Conservation (phyloP, 1,139 yeast species). For the Nadsonia commutata region DNA sequence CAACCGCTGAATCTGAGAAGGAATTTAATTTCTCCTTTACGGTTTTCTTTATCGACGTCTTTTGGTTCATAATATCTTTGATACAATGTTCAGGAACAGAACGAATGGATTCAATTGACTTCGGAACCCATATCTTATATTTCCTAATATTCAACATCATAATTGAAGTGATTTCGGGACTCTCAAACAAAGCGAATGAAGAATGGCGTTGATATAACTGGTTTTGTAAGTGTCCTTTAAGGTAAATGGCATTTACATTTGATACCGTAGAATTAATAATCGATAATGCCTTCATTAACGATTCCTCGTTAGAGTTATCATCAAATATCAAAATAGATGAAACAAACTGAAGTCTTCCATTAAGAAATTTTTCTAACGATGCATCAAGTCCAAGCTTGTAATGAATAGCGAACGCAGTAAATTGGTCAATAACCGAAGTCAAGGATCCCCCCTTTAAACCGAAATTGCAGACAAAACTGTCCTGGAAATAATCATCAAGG, state of each 20-base stretch:
- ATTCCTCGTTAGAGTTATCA: background rate
- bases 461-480: slow-evolving; percentile 3
- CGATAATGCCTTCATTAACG: background rate
- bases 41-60: background rate
- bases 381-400: slow-evolving; percentile 7
- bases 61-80: background rate
- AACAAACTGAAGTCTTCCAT: background rate
- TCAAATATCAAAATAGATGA: background rate
- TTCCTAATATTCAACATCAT: background rate
- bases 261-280: background rate
- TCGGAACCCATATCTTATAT: background rate
- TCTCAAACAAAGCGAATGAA: background rate
- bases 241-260: slow-evolving; percentile 3
- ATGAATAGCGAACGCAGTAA: slow-evolving; percentile 13
- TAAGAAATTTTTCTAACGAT: slow-evolving; percentile 8
- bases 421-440: slow-evolving; percentile 7
- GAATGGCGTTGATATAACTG: background rate
- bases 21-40: background rate
- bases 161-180: background rate
- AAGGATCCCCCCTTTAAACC: background rate
- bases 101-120: background rate
- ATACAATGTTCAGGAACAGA: background rate
- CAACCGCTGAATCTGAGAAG: background rate
- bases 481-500: slow-evolving; percentile 2
- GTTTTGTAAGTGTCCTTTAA: slow-evolving; percentile 1